A percentile compares a stretch with the other conserved stretches of the same genome.
phyloP scores from a whole-genome alignment of 768 basidiomycete species.

The Tylopilus cervinicoccineus region DNA sequence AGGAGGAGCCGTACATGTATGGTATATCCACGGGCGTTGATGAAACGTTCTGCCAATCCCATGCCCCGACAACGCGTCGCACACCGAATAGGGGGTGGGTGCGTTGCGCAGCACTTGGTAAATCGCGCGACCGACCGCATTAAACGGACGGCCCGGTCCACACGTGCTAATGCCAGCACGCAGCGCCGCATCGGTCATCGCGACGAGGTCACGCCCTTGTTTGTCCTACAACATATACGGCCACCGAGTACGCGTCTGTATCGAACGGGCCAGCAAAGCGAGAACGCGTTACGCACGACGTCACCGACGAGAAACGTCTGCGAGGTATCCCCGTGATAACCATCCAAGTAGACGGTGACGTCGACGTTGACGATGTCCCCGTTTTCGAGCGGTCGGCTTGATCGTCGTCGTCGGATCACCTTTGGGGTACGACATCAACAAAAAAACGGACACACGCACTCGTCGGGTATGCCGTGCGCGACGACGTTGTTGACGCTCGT shows the following conservation, averaged over 20 bases:
- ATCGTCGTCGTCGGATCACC: background rate
- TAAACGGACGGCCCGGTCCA: slow-evolving; percentile 66
- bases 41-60: slow-evolving; percentile 86
- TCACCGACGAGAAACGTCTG: slow-evolving; percentile 77
- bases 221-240: slow-evolving; percentile 62
- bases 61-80: slow-evolving; percentile 75
- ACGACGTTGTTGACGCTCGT: slow-evolving; percentile 85
- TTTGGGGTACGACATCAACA: background rate
- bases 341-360: slow-evolving; percentile 77
- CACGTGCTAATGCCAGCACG: slow-evolving; percentile 70
- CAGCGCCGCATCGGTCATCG: slow-evolving; percentile 60
- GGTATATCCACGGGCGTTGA: slow-evolving; percentile 76
- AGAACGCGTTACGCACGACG: slow-evolving; percentile 46
- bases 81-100: slow-evolving; percentile 49
- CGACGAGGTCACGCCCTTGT: slow-evolving; percentile 61
- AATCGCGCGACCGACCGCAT: slow-evolving; percentile 69
- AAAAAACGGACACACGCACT: slow-evolving; percentile 49
- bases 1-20: slow-evolving; percentile 49
- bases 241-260: background rate
- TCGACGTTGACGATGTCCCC: slow-evolving; percentile 90
- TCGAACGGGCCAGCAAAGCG: background rate
- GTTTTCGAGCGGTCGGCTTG: slow-evolving; percentile 77
- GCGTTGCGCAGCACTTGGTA: slow-evolving; percentile 39
- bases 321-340: slow-evolving; percentile 90
- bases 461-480: slow-evolving; percentile 87